A percentile compares a stretch with the other conserved stretches of the same genome.
Conservation (phyloP, 371 early-diverging fungal genomes). For the Mortierella sp. region DNA sequence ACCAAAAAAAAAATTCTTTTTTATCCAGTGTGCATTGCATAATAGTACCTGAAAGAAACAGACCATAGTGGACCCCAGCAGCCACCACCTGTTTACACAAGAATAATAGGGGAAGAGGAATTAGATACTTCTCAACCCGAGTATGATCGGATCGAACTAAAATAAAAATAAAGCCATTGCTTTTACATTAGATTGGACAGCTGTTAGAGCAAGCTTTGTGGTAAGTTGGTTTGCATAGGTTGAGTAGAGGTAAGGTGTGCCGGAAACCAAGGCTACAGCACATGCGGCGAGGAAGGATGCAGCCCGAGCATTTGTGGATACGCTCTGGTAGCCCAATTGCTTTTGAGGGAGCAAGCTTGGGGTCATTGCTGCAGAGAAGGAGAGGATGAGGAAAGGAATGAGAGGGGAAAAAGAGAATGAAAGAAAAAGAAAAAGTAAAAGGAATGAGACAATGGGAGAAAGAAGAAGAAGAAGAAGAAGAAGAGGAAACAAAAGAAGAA, state of each 20-base stretch:
- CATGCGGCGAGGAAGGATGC: conserved; percentile 49
- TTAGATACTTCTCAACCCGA: neutral
- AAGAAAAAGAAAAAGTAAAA: conserved; percentile 6
- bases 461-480: conserved; percentile 8
- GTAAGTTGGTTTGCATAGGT: conserved; percentile 57
- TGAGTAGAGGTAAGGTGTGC: conserved; percentile 54
- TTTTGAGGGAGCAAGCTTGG: neutral
- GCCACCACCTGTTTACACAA: conserved; percentile 29
- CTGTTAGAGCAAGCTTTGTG: conserved; percentile 37
- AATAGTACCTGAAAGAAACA: conserved; percentile 54
- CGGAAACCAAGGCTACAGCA: conserved; percentile 51
- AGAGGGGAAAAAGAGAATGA: neutral
- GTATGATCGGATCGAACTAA: no score
- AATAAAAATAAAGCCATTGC: no score
- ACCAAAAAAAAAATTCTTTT: neutral
- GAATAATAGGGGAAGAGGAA: neutral
- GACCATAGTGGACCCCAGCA: conserved; percentile 53
- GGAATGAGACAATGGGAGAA: conserved; percentile 9
- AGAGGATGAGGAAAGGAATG: neutral
- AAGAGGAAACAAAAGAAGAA: conserved; percentile 14
- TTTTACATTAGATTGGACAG: conserved; percentile 50
- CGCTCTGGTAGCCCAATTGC: neutral
- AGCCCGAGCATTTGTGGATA: conserved; percentile 24
- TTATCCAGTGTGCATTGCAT: no score
- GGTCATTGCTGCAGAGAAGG: neutral